Base-by-base conservation (phyloP, 176 grass and related monocot genomes). In the Carex pumila region DNA sequence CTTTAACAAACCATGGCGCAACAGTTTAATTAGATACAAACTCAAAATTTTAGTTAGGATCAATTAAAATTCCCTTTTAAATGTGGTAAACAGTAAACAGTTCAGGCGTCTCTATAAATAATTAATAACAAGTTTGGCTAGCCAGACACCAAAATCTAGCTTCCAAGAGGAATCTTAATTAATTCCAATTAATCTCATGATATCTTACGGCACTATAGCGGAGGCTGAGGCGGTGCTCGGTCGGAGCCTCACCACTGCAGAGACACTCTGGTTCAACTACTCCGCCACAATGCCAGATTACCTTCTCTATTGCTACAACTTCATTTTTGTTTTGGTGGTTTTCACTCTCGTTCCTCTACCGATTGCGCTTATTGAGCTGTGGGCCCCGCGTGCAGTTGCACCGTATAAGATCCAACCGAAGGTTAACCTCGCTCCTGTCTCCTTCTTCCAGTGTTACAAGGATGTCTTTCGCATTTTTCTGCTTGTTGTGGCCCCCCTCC, bases 341-440 rank as follows among this genome's bases (percentile, higher is more conserved):
- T 93, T 93, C 88, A 91, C 91, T 4, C 25, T 93, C 12, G 95
- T 87, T 9, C 95, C 95, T 71, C 95, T 98, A 45, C 95, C 95
- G 69, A 53, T 98, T 84, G 89, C 91, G 32, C 81, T 98, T 7
- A 70, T 98, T 84, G 95, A 98, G 83, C 89, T 94, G 54, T 80
- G 87, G 34, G 52, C 84, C 14, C 92, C 92, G 13, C 70, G 69
- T 21, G 58, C 88, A 17, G 85, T 95, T 0, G 47, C 34, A 18
- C 81, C 89, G 0, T 98, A 90, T 89, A 98, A 98, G 85, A 83
- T 95, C 84, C 95, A 98, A 92, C 92, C 92, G 0, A 83, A 89
- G 83, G 89, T 98, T 79, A 85, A 81, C 1, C 92, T 86, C 68
- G 11, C 91, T 9, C 60, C 41, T 22, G 68, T 74, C 1, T 87